phyloP scores from a whole-genome alignment of 129 eudicot species.

The Artemisia tridentata region DNA sequence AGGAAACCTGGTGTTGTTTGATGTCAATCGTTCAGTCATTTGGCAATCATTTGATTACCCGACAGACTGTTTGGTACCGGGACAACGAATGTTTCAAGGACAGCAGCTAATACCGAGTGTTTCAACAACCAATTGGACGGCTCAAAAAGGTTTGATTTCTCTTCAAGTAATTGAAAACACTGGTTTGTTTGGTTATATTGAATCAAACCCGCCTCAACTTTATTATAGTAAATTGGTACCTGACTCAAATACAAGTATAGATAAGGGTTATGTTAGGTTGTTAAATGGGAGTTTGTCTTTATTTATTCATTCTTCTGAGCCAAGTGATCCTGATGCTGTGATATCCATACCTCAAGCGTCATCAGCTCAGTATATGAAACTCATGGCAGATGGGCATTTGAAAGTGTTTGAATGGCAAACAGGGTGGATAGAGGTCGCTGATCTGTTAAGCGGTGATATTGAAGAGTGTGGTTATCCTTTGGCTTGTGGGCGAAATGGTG shows the following conservation, averaged over 20 bases:
- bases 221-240: not conserved
- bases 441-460: not conserved
- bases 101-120: conserved; percentile 8
- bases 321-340: not conserved
- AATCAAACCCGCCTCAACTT: conserved; percentile 15
- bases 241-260: not conserved
- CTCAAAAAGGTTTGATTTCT: conserved; percentile 14
- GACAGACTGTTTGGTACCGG: conserved; percentile 32
- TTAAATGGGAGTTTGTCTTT: conserved; percentile 22
- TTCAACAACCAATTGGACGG: conserved; percentile 3
- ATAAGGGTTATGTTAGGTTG: conserved; percentile 21
- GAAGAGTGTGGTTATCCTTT: conserved; percentile 28
- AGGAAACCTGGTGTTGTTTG: conserved; percentile 32
- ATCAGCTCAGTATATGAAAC: conserved; percentile 26
- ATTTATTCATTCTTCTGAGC: not conserved
- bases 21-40: not conserved
- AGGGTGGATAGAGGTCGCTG: not conserved
- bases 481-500: conserved; percentile 31
- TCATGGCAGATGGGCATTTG: conserved; percentile 32
- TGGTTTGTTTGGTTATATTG: conserved; percentile 21
- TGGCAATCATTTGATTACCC: conserved; percentile 36
- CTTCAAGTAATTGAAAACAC: not conserved
- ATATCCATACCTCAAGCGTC: not conserved
- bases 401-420: conserved; percentile 13
- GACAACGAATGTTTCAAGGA: conserved; percentile 24